Conservation (phyloP, 495 filamentous ascomycete species). For the Copromyces sp. region DNA sequence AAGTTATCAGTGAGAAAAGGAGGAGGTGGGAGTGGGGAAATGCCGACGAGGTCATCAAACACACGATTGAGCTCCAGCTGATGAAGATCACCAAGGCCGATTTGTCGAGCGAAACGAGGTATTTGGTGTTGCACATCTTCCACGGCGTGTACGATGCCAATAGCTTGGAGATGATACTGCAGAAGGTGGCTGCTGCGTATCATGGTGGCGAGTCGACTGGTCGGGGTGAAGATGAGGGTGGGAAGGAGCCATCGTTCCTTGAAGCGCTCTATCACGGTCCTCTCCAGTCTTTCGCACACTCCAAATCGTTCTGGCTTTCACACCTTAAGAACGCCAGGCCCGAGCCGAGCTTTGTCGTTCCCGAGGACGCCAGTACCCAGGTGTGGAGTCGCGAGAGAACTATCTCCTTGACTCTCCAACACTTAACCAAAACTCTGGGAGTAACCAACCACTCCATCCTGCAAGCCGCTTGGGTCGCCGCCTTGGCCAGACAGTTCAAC, state of each 20-base stretch:
- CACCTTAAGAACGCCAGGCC: constrained; percentile 39
- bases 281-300: constrained; percentile 42
- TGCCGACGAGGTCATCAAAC: constrained; percentile 8
- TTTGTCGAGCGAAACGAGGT: constrained; percentile 10
- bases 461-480: constrained; percentile 58
- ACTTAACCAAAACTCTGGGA: constrained; percentile 41
- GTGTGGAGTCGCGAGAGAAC: constrained; percentile 4
- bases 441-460: constrained; percentile 69
- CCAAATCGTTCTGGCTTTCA: constrained; percentile 56
- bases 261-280: constrained; percentile 46
- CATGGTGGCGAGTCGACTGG: constrained; percentile 7
- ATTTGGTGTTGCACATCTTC: constrained; percentile 58
- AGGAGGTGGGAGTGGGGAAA: constrained; percentile 30
- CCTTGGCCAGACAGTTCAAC: constrained; percentile 31
- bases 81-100: constrained; percentile 32
- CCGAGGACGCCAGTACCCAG: neutral
- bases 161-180: constrained; percentile 59
- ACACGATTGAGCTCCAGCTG: constrained; percentile 13
- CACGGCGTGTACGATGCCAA: constrained; percentile 86
- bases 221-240: neutral
- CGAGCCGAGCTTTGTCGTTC: constrained; percentile 19
- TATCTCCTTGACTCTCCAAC: constrained; percentile 30
- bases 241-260: constrained; percentile 34
- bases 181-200: constrained; percentile 43
- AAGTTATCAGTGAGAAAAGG: constrained; percentile 1